phyloP scores from a whole-genome alignment of 108 stramenopile species.

The Nitzschia sp. region DNA sequence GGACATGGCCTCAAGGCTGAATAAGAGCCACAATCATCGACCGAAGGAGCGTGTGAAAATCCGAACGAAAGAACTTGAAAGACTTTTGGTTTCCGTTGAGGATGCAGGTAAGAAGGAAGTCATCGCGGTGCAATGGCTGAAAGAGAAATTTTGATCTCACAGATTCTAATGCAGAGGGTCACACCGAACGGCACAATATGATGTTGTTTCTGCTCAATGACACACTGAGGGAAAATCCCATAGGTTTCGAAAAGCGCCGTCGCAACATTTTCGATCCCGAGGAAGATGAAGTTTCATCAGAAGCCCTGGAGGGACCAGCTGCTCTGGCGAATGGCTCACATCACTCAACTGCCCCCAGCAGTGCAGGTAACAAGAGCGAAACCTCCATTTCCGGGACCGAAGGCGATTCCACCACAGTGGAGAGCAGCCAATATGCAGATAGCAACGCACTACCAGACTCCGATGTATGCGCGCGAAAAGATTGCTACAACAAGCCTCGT shows the following conservation, averaged over 20 bases:
- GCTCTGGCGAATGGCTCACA: background rate
- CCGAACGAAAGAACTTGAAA: slow-evolving; percentile 75
- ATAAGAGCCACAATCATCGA: slow-evolving; percentile 32
- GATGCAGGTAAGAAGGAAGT: slow-evolving; percentile 66
- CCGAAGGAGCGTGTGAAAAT: slow-evolving; percentile 66
- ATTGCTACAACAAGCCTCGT: slow-evolving; percentile 55
- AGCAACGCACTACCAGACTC: slow-evolving; percentile 2
- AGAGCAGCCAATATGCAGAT: too few species aligned
- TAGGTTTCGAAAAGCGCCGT: slow-evolving; percentile 65
- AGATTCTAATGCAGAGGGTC: slow-evolving; percentile 47
- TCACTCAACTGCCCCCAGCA: background rate
- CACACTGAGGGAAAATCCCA: slow-evolving; percentile 56
- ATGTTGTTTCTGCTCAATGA: slow-evolving; percentile 80
- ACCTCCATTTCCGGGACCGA: too few species aligned
- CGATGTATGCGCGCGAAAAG: slow-evolving; percentile 45
- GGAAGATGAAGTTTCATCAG: slow-evolving; percentile 41
- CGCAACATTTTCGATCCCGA: slow-evolving; percentile 84
- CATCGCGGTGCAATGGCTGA: background rate
- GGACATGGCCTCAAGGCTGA: slow-evolving; percentile 59
- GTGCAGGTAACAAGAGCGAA: too few species aligned
- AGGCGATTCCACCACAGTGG: too few species aligned
- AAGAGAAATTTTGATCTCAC: slow-evolving; percentile 2
- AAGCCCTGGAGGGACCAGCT: background rate
- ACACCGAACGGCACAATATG: slow-evolving; percentile 88
- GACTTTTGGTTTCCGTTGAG: slow-evolving; percentile 65